Percentiles rank a stretch among this genome's conserved stretches.
Evolutionary conservation across 257 asterid species (phyloP).

Genomic region (Henckelia pumila): DNA sequence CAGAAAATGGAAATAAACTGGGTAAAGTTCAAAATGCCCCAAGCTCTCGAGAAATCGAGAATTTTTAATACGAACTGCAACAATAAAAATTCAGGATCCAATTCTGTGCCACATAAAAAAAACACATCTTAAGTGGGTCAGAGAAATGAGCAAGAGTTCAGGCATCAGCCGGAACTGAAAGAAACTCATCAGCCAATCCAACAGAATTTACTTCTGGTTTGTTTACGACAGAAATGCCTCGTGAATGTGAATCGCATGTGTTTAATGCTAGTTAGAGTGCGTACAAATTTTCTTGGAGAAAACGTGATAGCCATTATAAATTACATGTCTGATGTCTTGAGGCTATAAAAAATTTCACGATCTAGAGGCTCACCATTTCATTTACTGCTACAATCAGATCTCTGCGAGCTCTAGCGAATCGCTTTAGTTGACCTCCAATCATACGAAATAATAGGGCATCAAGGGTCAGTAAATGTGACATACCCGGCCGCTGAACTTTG

Average conservation of each 20-base stretch:
- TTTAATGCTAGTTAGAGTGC: conserved; percentile 11
- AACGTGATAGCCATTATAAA: background rate
- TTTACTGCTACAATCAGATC: conserved; percentile 94
- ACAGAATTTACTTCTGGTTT: conserved; percentile 1
- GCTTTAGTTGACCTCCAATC: conserved; percentile 97
- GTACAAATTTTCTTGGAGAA: conserved; percentile 14
- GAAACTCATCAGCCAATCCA: background rate
- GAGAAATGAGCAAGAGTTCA: background rate
- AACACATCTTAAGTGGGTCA: no score
- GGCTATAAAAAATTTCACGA: conserved; percentile 10
- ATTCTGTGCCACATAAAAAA: no score
- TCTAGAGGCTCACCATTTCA: conserved; percentile 77
- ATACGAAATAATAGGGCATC: conserved; percentile 89
- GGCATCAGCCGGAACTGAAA: background rate
- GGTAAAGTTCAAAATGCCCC: background rate
- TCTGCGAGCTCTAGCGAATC: conserved; percentile 97
- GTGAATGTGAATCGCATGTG: background rate
- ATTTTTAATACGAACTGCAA: no score
- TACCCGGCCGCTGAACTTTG: conserved; percentile 98
- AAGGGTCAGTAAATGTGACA: conserved; percentile 78
- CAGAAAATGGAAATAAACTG: background rate
- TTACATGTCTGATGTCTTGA: conserved; percentile 6
- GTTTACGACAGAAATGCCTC: background rate
- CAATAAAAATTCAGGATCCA: no score
- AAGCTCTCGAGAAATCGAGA: background rate